Conservation (phyloP, 352 stramenopile species). For the Phytophthora pinifolia region DNA sequence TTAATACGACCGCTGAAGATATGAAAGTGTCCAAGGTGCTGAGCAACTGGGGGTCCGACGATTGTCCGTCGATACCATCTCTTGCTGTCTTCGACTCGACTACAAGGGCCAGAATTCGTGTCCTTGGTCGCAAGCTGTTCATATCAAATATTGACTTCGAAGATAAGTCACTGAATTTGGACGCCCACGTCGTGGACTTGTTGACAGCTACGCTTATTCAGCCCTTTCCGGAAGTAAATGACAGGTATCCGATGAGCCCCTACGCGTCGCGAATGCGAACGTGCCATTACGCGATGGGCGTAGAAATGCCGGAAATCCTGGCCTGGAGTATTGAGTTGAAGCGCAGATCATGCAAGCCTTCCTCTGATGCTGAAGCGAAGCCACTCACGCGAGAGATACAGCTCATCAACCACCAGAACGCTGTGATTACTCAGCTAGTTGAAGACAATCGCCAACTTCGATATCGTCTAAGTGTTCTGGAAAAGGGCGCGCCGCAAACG, state of each 20-base stretch:
- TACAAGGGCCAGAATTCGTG: background rate
- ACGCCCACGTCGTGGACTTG: background rate
- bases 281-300: background rate
- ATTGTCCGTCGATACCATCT: too few species aligned
- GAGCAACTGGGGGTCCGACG: too few species aligned
- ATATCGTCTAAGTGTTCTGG: background rate
- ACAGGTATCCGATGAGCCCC: slow-evolving; percentile 4
- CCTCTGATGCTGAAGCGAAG: background rate
- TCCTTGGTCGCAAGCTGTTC: background rate
- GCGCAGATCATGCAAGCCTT: background rate
- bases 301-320: slow-evolving; percentile 3
- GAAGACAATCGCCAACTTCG: slow-evolving; percentile 1
- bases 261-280: slow-evolving; percentile 1
- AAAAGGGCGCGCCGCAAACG: background rate
- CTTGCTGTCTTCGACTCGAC: background rate
- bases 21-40: background rate
- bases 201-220: slow-evolving; percentile 3
- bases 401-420: slow-evolving; percentile 2
- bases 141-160: background rate
- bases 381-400: background rate
- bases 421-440: background rate
- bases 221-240: slow-evolving; percentile 5
- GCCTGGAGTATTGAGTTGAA: slow-evolving; percentile 9
- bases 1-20: background rate
- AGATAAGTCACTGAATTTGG: slow-evolving; percentile 3